A percentile compares a stretch with the other conserved stretches of the same genome.
Conservation (phyloP, 768 basidiomycete genomes). For the Boletus sp. region DNA sequence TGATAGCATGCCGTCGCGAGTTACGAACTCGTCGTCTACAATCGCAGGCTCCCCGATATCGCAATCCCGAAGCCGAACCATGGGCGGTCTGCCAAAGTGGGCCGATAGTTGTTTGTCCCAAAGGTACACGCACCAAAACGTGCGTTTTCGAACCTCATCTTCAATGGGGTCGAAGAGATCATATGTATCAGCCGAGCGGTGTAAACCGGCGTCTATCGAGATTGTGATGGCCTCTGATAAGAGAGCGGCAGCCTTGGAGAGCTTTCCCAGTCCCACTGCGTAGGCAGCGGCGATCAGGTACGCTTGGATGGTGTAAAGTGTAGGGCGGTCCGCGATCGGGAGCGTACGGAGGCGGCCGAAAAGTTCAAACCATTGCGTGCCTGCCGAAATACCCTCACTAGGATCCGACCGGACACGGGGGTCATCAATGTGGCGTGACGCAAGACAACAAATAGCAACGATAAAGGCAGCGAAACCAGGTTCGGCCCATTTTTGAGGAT, state of each 20-base stretch:
- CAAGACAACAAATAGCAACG: constrained; percentile 88
- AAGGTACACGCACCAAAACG: constrained; percentile 94
- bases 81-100: constrained; percentile 86
- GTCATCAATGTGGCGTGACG: constrained; percentile 91
- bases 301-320: constrained; percentile 89
- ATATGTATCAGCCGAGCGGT: constrained; percentile 82
- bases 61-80: constrained; percentile 85
- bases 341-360: constrained; percentile 85
- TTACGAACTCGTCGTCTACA: constrained; percentile 88
- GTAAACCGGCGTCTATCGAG: constrained; percentile 85
- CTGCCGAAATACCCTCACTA: constrained; percentile 81
- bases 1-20: constrained; percentile 60
- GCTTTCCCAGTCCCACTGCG: constrained; percentile 84
- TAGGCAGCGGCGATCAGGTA: constrained; percentile 91
- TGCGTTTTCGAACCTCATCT: constrained; percentile 88
- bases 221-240: constrained; percentile 86
- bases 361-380: constrained; percentile 89
- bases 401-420: constrained; percentile 83
- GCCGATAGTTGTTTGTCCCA: constrained; percentile 94
- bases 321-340: constrained; percentile 84
- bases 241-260: constrained; percentile 83
- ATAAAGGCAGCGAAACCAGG: constrained; percentile 94
- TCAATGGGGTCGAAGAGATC: constrained; percentile 88
- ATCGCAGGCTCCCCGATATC: constrained; percentile 86
- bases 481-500: constrained; percentile 93